Base-by-base conservation (phyloP, 192 early-diverging fungal species). In the Umbelopsis ramanniana region DNA sequence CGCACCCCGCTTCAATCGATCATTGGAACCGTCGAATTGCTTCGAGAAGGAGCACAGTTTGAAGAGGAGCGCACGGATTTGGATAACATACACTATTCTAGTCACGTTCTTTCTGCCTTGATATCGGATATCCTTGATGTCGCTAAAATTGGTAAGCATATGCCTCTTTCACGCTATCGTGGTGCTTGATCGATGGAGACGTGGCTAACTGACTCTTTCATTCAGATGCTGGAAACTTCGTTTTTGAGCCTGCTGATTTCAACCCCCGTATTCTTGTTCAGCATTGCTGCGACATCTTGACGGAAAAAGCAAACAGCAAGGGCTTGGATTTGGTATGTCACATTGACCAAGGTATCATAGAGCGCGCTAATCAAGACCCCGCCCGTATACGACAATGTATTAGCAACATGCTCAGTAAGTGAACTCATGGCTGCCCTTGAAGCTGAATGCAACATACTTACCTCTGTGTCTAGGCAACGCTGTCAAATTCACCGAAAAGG, bases 261-360 rank as follows among this genome's bases (percentile, higher is more conserved):
- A 72, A 74, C 73, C 33, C 70, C 40, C 38, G 74, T 74, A 10
- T 54, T 24, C 46, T 48, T 76, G 38, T 26, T 33, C 74, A 53
- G 40, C 72, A 37, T 57, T 52, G 38, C 37, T 66, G 38, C 17
- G 66, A 67, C 33, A 67, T 67, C 14, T 33, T 67, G 11, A 47
- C 66, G 23, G 66, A 67, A 43, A 67, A 67, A 12, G 66, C 66
- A 22, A 47, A 43, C 10, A 23, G 24, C 66, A 54, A 48, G n/a
- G 71, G 50, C 17, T 38, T 74, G 38, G 70, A 46, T 3, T 6
- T 38, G 43, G 38, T 74, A 19, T 73, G 57, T 72, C 47, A 73
- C 19, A 69, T 29, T 74, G 69, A 43, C n/a, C n/a, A 40, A 24
- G 33, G 22, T 21, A 48, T 69, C 15, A 35, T 78, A 40, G 76